Evolutionary conservation across 441 rosid genomes (phyloP).

Genomic region (Euphorbia neoarborescens): DNA sequence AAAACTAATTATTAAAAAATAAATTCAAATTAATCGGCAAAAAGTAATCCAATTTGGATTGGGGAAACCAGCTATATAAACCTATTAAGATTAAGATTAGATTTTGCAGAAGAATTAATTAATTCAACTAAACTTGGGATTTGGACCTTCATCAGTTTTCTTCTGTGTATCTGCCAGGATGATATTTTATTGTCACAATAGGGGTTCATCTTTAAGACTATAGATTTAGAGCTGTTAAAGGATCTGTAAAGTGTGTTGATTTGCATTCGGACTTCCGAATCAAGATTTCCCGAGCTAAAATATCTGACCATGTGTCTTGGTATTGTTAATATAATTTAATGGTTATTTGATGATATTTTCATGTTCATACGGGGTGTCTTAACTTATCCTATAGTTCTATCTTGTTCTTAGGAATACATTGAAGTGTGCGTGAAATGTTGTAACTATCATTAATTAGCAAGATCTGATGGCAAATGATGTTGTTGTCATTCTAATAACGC

Average conservation of each 20-base stretch:
- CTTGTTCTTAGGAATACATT: not conserved
- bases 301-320: not conserved
- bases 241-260: not conserved
- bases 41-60: too few species aligned
- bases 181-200: not conserved
- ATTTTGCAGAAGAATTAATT: too few species aligned
- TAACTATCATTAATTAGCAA: not conserved
- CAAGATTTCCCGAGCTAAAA: not conserved
- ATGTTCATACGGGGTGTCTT: not conserved
- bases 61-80: too few species aligned
- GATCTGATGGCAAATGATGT: not conserved
- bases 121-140: too few species aligned
- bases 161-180: not conserved
- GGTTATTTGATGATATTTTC: not conserved
- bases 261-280: not conserved
- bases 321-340: not conserved
- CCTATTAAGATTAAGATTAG: too few species aligned
- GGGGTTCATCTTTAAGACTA: not conserved
- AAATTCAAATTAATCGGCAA: too few species aligned
- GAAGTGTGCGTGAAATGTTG: not conserved
- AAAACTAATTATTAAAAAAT: too few species aligned
- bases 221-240: not conserved
- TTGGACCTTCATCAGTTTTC: too few species aligned
- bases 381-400: not conserved
- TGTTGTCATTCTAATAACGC: constrained; percentile 10